phyloP scores from a whole-genome alignment of 2,329 filamentous ascomycete species.

The Dactylellina haptotyla region DNA sequence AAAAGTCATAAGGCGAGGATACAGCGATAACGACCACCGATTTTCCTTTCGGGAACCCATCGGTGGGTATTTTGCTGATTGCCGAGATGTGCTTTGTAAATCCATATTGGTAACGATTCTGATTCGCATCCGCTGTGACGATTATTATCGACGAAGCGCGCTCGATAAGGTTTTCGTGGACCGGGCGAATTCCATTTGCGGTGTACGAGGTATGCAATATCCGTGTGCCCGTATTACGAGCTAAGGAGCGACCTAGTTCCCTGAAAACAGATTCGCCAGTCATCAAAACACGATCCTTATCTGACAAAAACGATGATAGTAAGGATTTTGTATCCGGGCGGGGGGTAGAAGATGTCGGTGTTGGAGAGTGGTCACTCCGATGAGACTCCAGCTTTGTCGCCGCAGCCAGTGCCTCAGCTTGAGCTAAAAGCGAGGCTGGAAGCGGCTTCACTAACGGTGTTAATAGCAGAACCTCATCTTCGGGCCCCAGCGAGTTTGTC shows the following conservation, averaged over 20 bases:
- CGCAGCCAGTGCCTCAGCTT: conserved; percentile 35
- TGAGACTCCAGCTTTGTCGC: conserved; percentile 27
- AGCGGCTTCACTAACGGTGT: conserved; percentile 69
- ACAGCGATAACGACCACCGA: conserved; percentile 90
- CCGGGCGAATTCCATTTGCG: conserved; percentile 72
- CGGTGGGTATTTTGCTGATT: conserved; percentile 86
- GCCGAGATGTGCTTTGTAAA: conserved; percentile 97
- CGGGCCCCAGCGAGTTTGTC: conserved; percentile 62
- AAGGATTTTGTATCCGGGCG: conserved; percentile 36
- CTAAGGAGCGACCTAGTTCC: conserved; percentile 86
- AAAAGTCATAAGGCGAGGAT: conserved; percentile 96
- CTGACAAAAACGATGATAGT: conserved; percentile 58
- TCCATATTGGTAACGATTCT: conserved; percentile 90
- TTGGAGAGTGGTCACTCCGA: conserved; percentile 65
- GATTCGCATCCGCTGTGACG: conserved; percentile 88
- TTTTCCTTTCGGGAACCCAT: conserved; percentile 79
- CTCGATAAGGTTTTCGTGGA: conserved; percentile 72
- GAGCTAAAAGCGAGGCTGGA: conserved; percentile 48
- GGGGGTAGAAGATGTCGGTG: conserved; percentile 56
- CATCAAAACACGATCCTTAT: conserved; percentile 73
- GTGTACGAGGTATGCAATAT: conserved; percentile 91
- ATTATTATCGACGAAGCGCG: conserved; percentile 71
- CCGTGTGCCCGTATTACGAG: conserved; percentile 77
- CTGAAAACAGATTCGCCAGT: conserved; percentile 93
- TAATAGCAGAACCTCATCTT: conserved; percentile 64